Evolutionary conservation across 495 filamentous ascomycete species (phyloP), one percentile per base, ranked within the genome.

Genomic region (Hyaloscypha finlandica): DNA sequence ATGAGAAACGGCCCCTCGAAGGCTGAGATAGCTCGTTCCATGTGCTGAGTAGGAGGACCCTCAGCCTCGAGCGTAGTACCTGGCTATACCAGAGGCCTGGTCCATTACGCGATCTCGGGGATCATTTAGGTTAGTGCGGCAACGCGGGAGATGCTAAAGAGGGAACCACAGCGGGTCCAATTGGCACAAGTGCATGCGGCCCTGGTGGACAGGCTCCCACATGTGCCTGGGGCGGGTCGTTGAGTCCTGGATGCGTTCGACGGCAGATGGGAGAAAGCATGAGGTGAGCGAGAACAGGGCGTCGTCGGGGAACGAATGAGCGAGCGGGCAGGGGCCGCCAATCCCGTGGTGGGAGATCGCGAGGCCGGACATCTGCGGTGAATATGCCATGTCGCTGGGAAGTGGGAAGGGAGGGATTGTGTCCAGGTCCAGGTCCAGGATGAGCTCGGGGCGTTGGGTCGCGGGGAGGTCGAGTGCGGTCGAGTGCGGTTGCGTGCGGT

Each of bases 1-100:
- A 32, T 11, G 25, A 63, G 57, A 32, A 52, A 66, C 42, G 12
- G 57, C 29, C 53, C 61, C 37, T 9, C 29, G 65, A 64, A 66
- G 68, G 70, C 70, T 70, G 70, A 72, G 65, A 70, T 67, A 67
- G 64, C 60, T 58, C 59, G 64, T 22, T 58, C 53, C 54, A 29
- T 63, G 64, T 65, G 70, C 63, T 69, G 66, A 69, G 70, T 67
- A 67, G 64, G 42, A 64, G 64, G 42, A 64, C 42, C 65, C 62
- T 72, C 70, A 72, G 70, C 70, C 70, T 71, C 70, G 65, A 69
- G 62, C 8, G 39, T 6, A 37, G 61, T 33, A 63, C 42, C 22
- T 22, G 59, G 20, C 9, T 33, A 20, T 59, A 59, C 33, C 65
- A 4, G 59, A n/a, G 25, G 29, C 39, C 53, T 25, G 37, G 22